phyloP scores from a whole-genome alignment of 2,329 filamentous ascomycete genomes.

The Fusarium luffae region DNA sequence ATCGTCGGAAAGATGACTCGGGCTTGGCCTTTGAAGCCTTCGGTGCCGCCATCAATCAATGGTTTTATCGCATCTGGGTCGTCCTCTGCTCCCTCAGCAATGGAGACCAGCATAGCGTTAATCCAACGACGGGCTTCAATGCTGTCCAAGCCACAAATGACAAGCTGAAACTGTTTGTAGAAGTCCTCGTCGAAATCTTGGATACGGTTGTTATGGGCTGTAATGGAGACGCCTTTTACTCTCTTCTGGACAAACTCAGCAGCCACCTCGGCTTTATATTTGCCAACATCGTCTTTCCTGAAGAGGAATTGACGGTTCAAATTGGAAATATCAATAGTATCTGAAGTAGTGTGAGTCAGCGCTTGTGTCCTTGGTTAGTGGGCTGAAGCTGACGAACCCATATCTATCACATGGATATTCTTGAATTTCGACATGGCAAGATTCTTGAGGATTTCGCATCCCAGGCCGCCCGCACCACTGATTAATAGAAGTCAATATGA shows the following conservation, averaged over 20 bases:
- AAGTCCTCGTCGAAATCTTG: conserved; percentile 97
- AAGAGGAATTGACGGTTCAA: conserved; percentile 98
- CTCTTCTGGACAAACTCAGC: conserved; percentile 90
- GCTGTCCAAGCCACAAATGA: conserved; percentile 95
- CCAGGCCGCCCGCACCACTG: conserved; percentile 91
- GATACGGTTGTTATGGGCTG: conserved; percentile 91
- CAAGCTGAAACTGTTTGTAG: conserved; percentile 95
- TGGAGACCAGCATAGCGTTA: conserved; percentile 89
- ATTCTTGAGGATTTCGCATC: conserved; percentile 97
- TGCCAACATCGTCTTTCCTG: conserved; percentile 89
- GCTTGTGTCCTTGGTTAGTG: background rate
- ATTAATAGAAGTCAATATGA: conserved; percentile 34
- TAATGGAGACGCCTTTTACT: conserved; percentile 91
- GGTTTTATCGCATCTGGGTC: conserved; percentile 85
- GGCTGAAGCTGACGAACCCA: conserved; percentile 70
- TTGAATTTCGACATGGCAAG: conserved; percentile 95
- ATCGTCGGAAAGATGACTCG: conserved; percentile 92
- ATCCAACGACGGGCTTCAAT: conserved; percentile 99
- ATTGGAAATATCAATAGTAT: conserved; percentile 98
- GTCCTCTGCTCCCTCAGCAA: conserved; percentile 82
- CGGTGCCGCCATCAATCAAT: conserved; percentile 94
- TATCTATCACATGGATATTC: conserved; percentile 98
- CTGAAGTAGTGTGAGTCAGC: conserved; percentile 55
- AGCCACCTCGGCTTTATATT: conserved; percentile 92
- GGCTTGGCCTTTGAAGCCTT: conserved; percentile 98